A percentile compares a stretch with the other conserved stretches of the same genome.
Evolutionary conservation across 768 basidiomycete genomes (phyloP).

Genomic region (Pleurotus citrinopileatus): DNA sequence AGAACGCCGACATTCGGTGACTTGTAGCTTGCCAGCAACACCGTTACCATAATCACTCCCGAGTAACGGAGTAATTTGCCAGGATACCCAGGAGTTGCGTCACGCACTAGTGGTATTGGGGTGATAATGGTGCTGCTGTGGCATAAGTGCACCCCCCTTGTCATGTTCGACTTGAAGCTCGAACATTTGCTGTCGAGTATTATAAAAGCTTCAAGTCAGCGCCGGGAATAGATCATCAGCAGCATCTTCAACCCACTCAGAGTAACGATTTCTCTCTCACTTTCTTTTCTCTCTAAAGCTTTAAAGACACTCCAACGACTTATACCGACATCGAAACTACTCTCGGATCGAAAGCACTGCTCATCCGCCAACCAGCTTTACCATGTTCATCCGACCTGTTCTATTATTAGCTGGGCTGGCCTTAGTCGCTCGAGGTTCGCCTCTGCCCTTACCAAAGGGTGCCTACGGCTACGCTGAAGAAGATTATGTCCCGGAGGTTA

Average conservation of each 20-base stretch:
- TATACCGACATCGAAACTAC: neutral
- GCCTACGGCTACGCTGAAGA: neutral
- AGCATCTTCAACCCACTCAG: neutral
- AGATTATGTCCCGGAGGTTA: neutral
- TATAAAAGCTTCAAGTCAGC: slow-evolving; percentile 1
- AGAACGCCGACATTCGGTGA: neutral
- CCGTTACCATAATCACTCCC: neutral
- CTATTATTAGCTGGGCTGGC: neutral
- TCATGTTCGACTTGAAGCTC: slow-evolving; percentile 1
- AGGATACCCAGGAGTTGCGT: neutral
- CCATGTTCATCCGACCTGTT: slow-evolving; percentile 3
- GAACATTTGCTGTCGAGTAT: neutral
- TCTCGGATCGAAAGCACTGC: neutral
- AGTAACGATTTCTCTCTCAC: slow-evolving; percentile 4
- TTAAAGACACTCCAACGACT: neutral
- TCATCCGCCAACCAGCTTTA: neutral
- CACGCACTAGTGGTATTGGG: neutral
- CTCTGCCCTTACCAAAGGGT: neutral
- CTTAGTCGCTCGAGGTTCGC: neutral
- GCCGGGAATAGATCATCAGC: neutral
- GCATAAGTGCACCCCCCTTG: neutral
- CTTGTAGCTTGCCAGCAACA: neutral
- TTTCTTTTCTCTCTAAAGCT: neutral
- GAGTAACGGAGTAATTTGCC: slow-evolving; percentile 1
- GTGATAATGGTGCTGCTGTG: neutral